phyloP scores from a whole-genome alignment of 2,329 filamentous ascomycete genomes.

The Triangularia verruculosa region DNA sequence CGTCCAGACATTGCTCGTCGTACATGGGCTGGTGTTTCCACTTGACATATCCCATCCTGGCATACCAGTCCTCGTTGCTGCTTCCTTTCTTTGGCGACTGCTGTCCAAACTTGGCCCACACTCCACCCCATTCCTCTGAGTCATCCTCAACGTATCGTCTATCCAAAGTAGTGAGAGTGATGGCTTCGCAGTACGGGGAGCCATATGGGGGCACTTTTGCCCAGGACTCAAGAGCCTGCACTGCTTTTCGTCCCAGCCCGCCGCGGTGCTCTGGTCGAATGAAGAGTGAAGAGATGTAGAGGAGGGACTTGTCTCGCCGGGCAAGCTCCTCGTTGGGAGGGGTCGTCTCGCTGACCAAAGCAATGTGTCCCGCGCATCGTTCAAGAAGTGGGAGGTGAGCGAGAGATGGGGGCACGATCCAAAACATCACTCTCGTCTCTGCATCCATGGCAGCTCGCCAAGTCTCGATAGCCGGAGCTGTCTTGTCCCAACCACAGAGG shows the following conservation, averaged over 20 bases:
- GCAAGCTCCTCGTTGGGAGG: slow-evolving; percentile 1
- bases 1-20: slow-evolving; percentile 3
- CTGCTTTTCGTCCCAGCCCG: slow-evolving; percentile 16
- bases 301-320: not conserved
- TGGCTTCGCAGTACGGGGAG: slow-evolving; percentile 15
- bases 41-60: slow-evolving; percentile 20
- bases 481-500: slow-evolving; percentile 15
- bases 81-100: slow-evolving; percentile 9
- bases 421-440: slow-evolving; percentile 11
- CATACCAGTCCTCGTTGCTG: slow-evolving; percentile 18
- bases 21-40: slow-evolving; percentile 13
- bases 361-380: slow-evolving; percentile 13
- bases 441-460: slow-evolving; percentile 10
- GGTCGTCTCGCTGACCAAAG: not conserved
- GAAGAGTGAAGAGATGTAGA: slow-evolving; percentile 16
- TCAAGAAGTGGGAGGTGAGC: not conserved
- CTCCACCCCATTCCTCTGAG: slow-evolving; percentile 6
- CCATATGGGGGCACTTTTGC: slow-evolving; percentile 20
- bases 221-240: slow-evolving; percentile 15
- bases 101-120: not conserved
- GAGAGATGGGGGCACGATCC: slow-evolving; percentile 5
- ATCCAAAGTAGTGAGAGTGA: slow-evolving; percentile 17
- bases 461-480: not conserved
- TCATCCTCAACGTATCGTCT: slow-evolving; percentile 21
- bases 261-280: slow-evolving; percentile 18